phyloP scores from a whole-genome alignment of 2,329 filamentous ascomycete species.

The Rachicladosporium sp. region DNA sequence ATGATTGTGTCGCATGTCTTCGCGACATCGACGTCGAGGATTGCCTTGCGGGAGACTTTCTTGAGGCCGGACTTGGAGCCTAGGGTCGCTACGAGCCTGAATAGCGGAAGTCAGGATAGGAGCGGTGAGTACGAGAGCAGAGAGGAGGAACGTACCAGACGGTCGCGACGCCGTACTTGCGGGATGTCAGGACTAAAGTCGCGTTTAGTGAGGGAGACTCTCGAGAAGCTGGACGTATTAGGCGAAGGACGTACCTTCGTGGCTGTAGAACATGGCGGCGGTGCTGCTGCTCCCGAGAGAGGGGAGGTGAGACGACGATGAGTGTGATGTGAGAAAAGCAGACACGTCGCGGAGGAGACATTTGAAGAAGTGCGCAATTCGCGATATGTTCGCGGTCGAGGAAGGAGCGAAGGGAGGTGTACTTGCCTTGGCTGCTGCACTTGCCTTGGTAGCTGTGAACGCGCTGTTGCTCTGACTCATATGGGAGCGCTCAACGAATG shows the following conservation, averaged over 20 bases:
- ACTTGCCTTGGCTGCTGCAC: too few species aligned
- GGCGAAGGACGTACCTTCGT: constrained; percentile 54
- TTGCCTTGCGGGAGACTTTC: constrained; percentile 71
- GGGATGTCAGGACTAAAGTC: constrained; percentile 58
- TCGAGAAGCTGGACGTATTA: neutral
- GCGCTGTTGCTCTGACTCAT: too few species aligned
- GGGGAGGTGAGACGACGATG: too few species aligned
- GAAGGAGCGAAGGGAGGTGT: too few species aligned
- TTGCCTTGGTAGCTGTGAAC: too few species aligned
- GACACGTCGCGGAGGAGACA: too few species aligned
- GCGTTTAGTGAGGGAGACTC: constrained; percentile 4
- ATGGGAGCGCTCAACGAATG: too few species aligned
- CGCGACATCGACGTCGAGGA: constrained; percentile 74
- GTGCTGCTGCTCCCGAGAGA: too few species aligned
- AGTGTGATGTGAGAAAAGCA: too few species aligned
- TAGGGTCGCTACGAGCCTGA: constrained; percentile 82
- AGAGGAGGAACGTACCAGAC: constrained; percentile 56
- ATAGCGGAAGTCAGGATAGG: neutral
- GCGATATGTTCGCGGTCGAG: too few species aligned
- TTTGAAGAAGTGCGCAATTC: too few species aligned
- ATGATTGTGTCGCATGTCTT: constrained; percentile 85
- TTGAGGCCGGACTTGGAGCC: constrained; percentile 58
- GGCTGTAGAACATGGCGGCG: constrained; percentile 75
- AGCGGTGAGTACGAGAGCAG: neutral
- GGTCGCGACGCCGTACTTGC: constrained; percentile 84